A percentile compares a stretch with the other conserved stretches of the same genome.
Conservation (phyloP, 768 basidiomycete species). For the Tylopilus rubrobrunneus region DNA sequence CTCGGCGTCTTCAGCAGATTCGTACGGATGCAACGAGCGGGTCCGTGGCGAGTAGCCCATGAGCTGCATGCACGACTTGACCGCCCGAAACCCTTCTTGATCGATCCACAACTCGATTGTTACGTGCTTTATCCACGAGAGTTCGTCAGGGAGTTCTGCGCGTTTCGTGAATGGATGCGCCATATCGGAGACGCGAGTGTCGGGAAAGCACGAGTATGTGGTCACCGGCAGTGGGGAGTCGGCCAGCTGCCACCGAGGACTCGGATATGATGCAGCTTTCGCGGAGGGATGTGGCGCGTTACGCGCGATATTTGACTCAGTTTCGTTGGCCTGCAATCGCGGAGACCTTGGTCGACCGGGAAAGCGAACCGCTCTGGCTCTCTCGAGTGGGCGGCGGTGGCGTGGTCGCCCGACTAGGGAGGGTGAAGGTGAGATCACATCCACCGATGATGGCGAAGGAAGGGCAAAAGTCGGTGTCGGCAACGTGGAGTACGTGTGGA, state of each 20-base stretch:
- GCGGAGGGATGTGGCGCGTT: background rate
- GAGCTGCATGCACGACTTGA: conserved; percentile 56
- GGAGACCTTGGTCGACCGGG: conserved; percentile 26
- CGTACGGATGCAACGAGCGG: conserved; percentile 26
- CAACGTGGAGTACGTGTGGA: conserved; percentile 26
- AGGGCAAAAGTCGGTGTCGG: conserved; percentile 26
- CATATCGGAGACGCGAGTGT: conserved; percentile 2
- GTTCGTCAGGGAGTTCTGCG: conserved; percentile 33
- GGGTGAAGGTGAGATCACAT: conserved; percentile 19
- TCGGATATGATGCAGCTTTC: background rate
- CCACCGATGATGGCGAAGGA: conserved; percentile 28
- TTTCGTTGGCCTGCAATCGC: conserved; percentile 15
- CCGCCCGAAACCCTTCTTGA: conserved; percentile 76
- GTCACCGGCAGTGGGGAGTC: conserved; percentile 5
- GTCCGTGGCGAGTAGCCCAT: conserved; percentile 44
- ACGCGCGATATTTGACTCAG: conserved; percentile 7
- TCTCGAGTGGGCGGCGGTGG: conserved; percentile 30
- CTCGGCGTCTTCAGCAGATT: conserved; percentile 21
- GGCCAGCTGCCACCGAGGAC: conserved; percentile 13
- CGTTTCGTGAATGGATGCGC: conserved; percentile 11
- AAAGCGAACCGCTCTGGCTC: conserved; percentile 31
- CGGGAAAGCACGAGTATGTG: conserved; percentile 3
- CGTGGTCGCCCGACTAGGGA: conserved; percentile 20
- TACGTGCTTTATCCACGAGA: conserved; percentile 52
- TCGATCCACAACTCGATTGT: conserved; percentile 69